phyloP scores from a whole-genome alignment of 352 stramenopile species.

The Pythium rishiriense region DNA sequence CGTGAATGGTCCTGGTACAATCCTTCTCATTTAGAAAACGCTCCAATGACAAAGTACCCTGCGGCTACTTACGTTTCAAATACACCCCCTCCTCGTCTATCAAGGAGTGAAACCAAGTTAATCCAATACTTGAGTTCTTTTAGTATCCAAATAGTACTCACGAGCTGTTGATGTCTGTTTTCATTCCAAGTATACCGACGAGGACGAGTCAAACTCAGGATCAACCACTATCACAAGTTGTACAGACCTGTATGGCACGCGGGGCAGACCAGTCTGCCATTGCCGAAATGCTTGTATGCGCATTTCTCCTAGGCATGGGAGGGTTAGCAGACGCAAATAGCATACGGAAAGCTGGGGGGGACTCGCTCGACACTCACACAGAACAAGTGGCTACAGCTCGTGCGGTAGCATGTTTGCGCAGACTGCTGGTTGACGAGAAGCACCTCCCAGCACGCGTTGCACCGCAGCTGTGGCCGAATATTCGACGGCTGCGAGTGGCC shows the following conservation, averaged over 20 bases:
- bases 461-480: slow-evolving; percentile 65
- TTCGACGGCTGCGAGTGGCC: slow-evolving; percentile 20
- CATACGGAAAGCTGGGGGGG: too few relatives aligned
- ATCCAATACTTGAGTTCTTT: background rate
- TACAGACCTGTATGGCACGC: slow-evolving; percentile 52
- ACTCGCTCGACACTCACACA: slow-evolving; percentile 39
- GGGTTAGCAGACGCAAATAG: too few relatives aligned
- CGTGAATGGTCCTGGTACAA: slow-evolving; percentile 62
- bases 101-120: background rate
- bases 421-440: slow-evolving; percentile 62
- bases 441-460: slow-evolving; percentile 77
- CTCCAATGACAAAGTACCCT: background rate
- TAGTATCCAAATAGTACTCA: slow-evolving; percentile 24
- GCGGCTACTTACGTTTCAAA: slow-evolving; percentile 59
- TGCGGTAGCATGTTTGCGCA: slow-evolving; percentile 79
- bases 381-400: slow-evolving; percentile 74
- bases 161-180: slow-evolving; percentile 54
- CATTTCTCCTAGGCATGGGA: slow-evolving; percentile 66
- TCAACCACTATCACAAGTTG: background rate
- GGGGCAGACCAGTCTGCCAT: slow-evolving; percentile 61
- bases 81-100: slow-evolving; percentile 46
- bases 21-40: background rate
- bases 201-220: too few relatives aligned
- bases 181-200: too few relatives aligned
- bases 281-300: slow-evolving; percentile 81